Conservation (phyloP, 768 basidiomycete species). For the Boletus tylopilopsis region DNA sequence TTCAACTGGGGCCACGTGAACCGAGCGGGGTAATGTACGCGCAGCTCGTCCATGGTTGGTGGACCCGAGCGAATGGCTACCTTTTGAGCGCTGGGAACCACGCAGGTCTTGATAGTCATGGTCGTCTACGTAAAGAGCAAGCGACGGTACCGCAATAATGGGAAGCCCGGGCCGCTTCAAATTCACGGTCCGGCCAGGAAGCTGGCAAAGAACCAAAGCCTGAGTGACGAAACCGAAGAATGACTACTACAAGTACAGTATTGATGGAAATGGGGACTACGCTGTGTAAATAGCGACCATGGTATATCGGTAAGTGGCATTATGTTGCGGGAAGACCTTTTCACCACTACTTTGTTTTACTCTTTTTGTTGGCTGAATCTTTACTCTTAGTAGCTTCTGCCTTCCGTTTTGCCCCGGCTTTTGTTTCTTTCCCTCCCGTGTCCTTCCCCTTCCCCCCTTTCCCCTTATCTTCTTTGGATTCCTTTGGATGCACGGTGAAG, state of each 20-base stretch:
- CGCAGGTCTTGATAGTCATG: conserved; percentile 18
- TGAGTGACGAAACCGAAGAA: too few relatives aligned
- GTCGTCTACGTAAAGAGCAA: neutral
- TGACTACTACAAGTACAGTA: too few relatives aligned
- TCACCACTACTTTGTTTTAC: conserved; percentile 38
- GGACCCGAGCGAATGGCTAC: conserved; percentile 53
- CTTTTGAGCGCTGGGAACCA: neutral
- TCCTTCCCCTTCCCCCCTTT: conserved; percentile 39
- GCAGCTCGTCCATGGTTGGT: conserved; percentile 65
- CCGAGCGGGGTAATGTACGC: conserved; percentile 64
- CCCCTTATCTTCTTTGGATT: conserved; percentile 43
- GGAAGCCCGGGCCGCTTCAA: too few relatives aligned
- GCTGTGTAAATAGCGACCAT: too few relatives aligned
- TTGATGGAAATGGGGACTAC: too few relatives aligned
- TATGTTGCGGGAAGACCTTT: too few relatives aligned
- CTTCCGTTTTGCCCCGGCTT: conserved; percentile 21
- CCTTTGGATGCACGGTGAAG: conserved; percentile 71
- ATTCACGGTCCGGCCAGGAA: too few relatives aligned
- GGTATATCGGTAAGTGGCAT: too few relatives aligned
- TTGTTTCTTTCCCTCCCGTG: conserved; percentile 13
- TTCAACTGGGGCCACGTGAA: conserved; percentile 77
- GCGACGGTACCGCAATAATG: too few relatives aligned
- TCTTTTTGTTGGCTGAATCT: conserved; percentile 35
- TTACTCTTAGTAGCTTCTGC: conserved; percentile 36
- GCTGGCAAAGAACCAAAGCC: too few relatives aligned